phyloP scores from a whole-genome alignment of 2,329 filamentous ascomycete species.

The Ceratocystis diversiconidia region DNA sequence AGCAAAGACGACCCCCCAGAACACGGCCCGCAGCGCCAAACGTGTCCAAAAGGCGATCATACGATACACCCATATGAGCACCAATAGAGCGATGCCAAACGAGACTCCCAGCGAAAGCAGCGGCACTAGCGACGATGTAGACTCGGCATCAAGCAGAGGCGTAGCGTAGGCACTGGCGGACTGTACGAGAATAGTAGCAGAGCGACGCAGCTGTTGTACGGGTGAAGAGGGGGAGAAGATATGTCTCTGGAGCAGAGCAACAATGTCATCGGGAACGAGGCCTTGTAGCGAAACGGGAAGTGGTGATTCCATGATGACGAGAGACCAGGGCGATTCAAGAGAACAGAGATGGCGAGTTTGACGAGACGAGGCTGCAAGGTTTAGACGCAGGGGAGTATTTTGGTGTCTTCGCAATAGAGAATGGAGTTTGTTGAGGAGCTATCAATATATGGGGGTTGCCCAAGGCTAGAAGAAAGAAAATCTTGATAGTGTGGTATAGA shows the following conservation, averaged over 20 bases:
- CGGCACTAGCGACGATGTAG: conserved; percentile 24
- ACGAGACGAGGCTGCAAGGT: neutral
- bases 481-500: neutral
- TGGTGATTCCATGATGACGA: neutral
- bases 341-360: neutral
- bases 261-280: conserved; percentile 33
- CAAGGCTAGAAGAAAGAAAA: neutral
- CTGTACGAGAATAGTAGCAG: conserved; percentile 22
- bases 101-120: conserved; percentile 23
- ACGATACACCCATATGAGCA: conserved; percentile 45
- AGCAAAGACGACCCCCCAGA: conserved; percentile 47
- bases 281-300: conserved; percentile 26
- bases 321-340: neutral
- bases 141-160: conserved; percentile 30
- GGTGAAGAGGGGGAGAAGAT: conserved; percentile 34
- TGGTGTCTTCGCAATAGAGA: neutral
- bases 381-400: neutral
- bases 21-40: conserved; percentile 46
- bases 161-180: conserved; percentile 22
- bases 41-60: conserved; percentile 63
- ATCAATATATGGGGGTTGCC: neutral
- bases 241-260: conserved; percentile 33
- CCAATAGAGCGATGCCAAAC: conserved; percentile 24
- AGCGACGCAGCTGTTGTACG: conserved; percentile 29
- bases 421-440: neutral